Percentiles rank a stretch among this genome's conserved stretches.
phyloP scores from a whole-genome alignment of 768 basidiomycete species.

The Leccinellum luteum region DNA sequence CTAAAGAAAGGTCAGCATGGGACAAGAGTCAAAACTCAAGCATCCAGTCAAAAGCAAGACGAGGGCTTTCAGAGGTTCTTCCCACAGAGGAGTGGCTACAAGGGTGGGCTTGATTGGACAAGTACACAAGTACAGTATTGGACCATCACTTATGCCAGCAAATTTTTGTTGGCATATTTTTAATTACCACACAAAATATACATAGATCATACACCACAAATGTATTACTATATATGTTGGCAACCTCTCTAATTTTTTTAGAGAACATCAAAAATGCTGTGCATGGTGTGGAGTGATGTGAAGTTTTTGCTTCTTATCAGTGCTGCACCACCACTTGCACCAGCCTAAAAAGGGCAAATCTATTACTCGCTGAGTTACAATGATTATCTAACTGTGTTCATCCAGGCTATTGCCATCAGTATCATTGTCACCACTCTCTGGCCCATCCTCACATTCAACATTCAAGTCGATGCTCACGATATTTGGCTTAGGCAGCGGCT shows the following conservation, averaged over 20 bases:
- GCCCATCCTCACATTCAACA: neutral
- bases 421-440: neutral
- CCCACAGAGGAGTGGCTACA: no score
- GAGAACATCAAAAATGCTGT: neutral
- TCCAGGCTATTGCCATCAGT: neutral
- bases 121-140: no score
- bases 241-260: neutral
- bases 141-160: no score
- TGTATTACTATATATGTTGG: no score
- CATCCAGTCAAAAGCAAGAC: no score
- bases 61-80: no score
- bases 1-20: no score
- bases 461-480: neutral
- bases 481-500: neutral
- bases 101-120: no score
- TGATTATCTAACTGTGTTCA: neutral
- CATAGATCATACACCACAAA: no score
- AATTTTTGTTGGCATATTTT: no score
- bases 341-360: neutral
- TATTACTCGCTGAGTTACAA: neutral
- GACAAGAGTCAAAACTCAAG: no score
- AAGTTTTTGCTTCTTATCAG: neutral
- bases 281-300: neutral
- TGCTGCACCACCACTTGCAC: neutral
- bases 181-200: no score